These are phyloP conservation scores for Solanum hybrid DNA, from an alignment of 305 asterid genomes.

Conservation along the genomic window DNA sequence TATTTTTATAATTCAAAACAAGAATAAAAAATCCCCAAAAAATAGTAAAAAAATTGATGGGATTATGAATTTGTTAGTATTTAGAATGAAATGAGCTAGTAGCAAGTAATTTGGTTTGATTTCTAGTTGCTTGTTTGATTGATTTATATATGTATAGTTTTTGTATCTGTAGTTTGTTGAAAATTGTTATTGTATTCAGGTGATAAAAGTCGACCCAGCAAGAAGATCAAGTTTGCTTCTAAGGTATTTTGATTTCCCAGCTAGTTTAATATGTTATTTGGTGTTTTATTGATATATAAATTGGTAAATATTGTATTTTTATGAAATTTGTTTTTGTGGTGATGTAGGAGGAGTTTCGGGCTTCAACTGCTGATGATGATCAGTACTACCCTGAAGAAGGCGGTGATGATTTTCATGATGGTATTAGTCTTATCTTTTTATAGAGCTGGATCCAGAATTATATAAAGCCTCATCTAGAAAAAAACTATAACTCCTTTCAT, in stretches of 20 bases:
- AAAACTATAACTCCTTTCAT: neutral
- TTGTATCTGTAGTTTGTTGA: neutral
- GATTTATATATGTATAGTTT: neutral
- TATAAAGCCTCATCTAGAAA: neutral
- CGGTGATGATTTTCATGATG: constrained; percentile 58
- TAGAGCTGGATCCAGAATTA: neutral
- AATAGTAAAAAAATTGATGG: neutral
- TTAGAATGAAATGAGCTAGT: neutral
- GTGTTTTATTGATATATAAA: neutral
- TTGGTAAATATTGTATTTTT: neutral
- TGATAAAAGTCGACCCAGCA: constrained; percentile 58
- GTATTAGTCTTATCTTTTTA: constrained; percentile 16
- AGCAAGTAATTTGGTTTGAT: neutral
- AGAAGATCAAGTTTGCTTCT: constrained; percentile 43
- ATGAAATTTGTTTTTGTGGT: neutral
- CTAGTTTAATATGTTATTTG: neutral
- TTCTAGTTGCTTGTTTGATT: neutral
- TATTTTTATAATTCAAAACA: neutral
- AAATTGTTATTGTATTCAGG: constrained; percentile 35
- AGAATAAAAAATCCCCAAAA: neutral
- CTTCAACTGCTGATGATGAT: constrained; percentile 31
- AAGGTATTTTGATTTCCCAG: constrained; percentile 33
- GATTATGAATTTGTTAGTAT: neutral
- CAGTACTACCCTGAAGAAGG: constrained; percentile 38
- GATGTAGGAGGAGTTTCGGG: constrained; percentile 46